Conservation (phyloP, 2,329 filamentous ascomycete species). For the Seiridium unicorne region DNA sequence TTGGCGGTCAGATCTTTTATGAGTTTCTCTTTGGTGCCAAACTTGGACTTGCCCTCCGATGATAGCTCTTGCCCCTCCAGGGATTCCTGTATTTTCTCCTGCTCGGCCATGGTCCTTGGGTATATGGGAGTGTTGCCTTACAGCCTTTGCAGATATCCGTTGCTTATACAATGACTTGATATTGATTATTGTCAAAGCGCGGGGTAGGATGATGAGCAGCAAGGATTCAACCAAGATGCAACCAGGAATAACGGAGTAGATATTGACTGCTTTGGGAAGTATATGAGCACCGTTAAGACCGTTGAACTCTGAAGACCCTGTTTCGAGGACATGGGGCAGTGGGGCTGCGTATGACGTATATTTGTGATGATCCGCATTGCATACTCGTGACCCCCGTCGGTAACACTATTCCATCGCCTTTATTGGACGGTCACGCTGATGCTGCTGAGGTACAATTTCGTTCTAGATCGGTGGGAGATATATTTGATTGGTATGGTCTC, state of each 20-base stretch:
- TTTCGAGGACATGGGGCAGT: not conserved
- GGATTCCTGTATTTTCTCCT: not conserved
- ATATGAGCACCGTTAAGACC: not conserved
- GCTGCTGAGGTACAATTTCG: not conserved
- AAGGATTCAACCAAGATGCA: no score
- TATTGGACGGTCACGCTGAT: not conserved
- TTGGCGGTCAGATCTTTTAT: constrained; percentile 25
- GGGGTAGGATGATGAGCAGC: no score
- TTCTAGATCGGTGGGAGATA: no score
- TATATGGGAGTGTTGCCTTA: not conserved
- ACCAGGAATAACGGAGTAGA: not conserved
- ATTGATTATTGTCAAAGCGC: no score
- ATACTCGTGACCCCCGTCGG: not conserved
- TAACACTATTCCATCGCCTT: not conserved
- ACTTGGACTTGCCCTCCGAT: not conserved
- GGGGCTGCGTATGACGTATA: constrained; percentile 8
- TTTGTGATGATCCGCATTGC: not conserved
- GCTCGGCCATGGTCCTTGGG: not conserved
- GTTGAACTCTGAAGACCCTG: constrained; percentile 3
- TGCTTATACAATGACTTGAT: not conserved
- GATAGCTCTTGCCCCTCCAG: not conserved
- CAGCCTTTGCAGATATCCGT: not conserved
- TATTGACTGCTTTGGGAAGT: not conserved
- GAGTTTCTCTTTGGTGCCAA: constrained; percentile 17
- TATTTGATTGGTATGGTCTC: no score